Evolutionary conservation across 2,329 filamentous ascomycete genomes (phyloP).

Genomic region (Bipolaris oryzae): DNA sequence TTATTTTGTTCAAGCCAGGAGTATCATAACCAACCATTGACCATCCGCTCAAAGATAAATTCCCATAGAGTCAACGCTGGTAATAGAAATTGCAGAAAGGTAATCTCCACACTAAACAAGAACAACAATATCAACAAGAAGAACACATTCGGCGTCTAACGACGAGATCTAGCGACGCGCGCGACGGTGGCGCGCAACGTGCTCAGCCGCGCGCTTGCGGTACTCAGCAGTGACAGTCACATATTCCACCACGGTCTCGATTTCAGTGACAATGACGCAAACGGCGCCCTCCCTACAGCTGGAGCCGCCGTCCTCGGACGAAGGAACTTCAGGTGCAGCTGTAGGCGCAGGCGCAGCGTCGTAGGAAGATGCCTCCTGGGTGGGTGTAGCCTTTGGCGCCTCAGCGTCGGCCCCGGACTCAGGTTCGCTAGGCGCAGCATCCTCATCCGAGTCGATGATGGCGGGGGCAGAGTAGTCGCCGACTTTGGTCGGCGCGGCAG

Average conservation of each 20-base stretch:
- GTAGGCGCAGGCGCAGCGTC: slow-evolving; percentile 30
- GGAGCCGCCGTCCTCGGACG: slow-evolving; percentile 25
- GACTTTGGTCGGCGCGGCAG: slow-evolving; percentile 10
- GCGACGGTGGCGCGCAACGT: neutral
- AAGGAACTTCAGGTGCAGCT: slow-evolving; percentile 4
- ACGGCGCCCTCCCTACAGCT: slow-evolving; percentile 32
- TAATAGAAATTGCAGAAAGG: neutral
- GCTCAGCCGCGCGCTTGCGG: neutral
- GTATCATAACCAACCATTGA: neutral
- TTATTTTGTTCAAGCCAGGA: neutral
- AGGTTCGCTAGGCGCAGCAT: neutral
- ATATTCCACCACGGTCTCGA: slow-evolving; percentile 6
- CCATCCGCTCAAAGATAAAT: neutral
- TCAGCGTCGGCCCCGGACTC: neutral
- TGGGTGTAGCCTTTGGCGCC: slow-evolving; percentile 17
- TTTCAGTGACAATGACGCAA: slow-evolving; percentile 33
- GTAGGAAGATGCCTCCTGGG: slow-evolving; percentile 19
- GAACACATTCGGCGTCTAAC: neutral
- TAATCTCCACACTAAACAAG: neutral
- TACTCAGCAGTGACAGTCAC: neutral
- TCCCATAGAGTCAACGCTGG: neutral
- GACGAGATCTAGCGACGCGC: neutral
- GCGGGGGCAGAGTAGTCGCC: slow-evolving; percentile 15
- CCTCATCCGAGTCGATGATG: slow-evolving; percentile 2
- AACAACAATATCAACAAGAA: neutral